Base-by-base conservation (phyloP, 768 basidiomycete species). In the Lactarius psammicola region DNA sequence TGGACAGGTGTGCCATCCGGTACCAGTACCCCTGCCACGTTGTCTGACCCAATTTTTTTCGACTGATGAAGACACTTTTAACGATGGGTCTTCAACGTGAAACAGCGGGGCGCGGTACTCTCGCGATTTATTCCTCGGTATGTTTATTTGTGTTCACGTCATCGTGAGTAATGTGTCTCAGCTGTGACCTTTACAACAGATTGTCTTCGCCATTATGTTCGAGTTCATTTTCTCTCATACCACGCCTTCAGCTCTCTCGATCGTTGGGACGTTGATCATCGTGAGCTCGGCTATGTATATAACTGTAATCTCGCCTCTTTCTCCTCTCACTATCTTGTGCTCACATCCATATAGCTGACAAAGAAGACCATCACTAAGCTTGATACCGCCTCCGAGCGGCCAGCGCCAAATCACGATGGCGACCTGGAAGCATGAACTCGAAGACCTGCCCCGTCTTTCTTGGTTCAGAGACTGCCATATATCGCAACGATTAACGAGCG, bases 171-270 rank as follows among this genome's bases (percentile, higher is more conserved):
- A 23, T 40, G 51, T 2, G 18, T 20, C 9, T 57, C 9, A 31
- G 34, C 17, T 23, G 8, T 53, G 36, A 20, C 9, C n/a, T n/a
- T 33, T 13, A 4, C 28, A 2, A 28, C 67, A 89, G 82, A 81
- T 92, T 42, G 77, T 91, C 20, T 92, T 88, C 71, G 85, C 89
- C 0, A 77, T 82, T 3, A 72, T 86, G 17, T 78, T 92, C 13
- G 88, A 94, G 72, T 78, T 83, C 4, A 68, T 88, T 44, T 81
- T 89, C 69, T 90, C 92, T 74, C 78, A 84, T 55, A 81, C 80
- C 0, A 73, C 77, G 6, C 90, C 89, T 0, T 82, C 88, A 1
- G 67, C 78, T 2, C 76, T 89, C 34, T 89, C 87, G 4, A 71
- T 87, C 6, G 68, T 85, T 13, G 92, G 92, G 1, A 86, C 85